Evolutionary conservation across 208 protist genomes (phyloP).

Genomic region (Porcisia deanei): DNA sequence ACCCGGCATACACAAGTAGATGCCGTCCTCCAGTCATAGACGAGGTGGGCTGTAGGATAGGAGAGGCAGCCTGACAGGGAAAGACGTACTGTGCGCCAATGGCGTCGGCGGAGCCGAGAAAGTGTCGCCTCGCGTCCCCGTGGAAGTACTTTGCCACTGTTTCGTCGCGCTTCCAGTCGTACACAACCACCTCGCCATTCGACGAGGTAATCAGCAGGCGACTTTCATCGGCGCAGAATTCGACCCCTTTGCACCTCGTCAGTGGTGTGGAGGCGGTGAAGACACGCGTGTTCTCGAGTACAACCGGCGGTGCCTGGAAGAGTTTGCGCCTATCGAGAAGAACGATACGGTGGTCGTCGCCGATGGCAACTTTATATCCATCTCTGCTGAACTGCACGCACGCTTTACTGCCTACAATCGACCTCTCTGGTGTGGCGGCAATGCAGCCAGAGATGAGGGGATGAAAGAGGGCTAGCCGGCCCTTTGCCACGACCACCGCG

Average conservation of each 20-base stretch:
- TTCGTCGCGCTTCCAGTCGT: slow-evolving; percentile 31
- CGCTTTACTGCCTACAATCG: slow-evolving; percentile 39
- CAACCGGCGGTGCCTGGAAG: slow-evolving; percentile 34
- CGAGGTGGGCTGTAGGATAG: slow-evolving; percentile 61
- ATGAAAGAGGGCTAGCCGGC: slow-evolving; percentile 71
- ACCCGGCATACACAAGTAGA: slow-evolving; percentile 69
- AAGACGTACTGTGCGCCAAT: slow-evolving; percentile 63
- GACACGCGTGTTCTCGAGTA: slow-evolving; percentile 38
- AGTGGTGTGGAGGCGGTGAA: slow-evolving; percentile 40
- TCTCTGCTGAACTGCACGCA: slow-evolving; percentile 62
- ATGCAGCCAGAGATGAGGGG: slow-evolving; percentile 76
- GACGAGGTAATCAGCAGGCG: slow-evolving; percentile 68
- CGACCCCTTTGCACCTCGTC: slow-evolving; percentile 58
- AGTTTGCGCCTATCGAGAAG: slow-evolving; percentile 69
- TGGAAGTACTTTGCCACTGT: slow-evolving; percentile 64
- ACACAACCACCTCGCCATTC: slow-evolving; percentile 61
- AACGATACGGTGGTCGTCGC: slow-evolving; percentile 56
- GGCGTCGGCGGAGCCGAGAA: slow-evolving; percentile 59
- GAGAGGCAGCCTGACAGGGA: slow-evolving; percentile 38
- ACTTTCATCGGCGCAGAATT: slow-evolving; percentile 38
- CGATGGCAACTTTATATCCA: slow-evolving; percentile 54
- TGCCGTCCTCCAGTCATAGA: slow-evolving; percentile 65
- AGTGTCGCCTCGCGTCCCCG: slow-evolving; percentile 53
- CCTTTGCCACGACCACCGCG: slow-evolving; percentile 49
- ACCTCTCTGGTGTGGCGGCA: slow-evolving; percentile 49